Conservation (phyloP, 495 filamentous ascomycete genomes). For the Neurospora sp. region DNA sequence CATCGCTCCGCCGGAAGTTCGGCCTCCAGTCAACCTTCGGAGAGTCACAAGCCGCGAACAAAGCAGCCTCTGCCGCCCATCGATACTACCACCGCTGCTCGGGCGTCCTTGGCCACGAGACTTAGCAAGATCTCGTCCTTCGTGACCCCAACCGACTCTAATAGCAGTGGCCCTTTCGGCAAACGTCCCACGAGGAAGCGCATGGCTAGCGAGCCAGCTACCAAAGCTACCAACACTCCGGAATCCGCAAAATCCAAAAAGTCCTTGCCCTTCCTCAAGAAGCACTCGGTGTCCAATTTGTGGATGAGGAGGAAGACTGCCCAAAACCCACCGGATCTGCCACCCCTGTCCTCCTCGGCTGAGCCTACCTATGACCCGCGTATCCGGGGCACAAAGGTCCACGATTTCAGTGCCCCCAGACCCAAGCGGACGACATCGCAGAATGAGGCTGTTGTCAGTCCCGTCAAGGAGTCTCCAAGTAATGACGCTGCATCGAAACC, state of each 20-base stretch:
- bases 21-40: slow-evolving; percentile 4
- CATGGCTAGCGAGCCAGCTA: slow-evolving; percentile 25
- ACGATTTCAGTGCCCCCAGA: slow-evolving; percentile 83
- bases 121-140: slow-evolving; percentile 29
- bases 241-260: slow-evolving; percentile 43
- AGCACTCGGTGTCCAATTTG: slow-evolving; percentile 39
- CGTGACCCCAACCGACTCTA: slow-evolving; percentile 26
- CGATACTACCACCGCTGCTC: slow-evolving; percentile 13
- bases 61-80: slow-evolving; percentile 21
- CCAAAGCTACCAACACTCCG: slow-evolving; percentile 49
- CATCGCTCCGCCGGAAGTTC: slow-evolving; percentile 17
- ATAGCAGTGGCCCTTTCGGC: slow-evolving; percentile 7
- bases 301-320: slow-evolving; percentile 30
- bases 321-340: slow-evolving; percentile 34
- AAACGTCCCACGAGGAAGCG: slow-evolving; percentile 26
- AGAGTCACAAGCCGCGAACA: slow-evolving; percentile 15
- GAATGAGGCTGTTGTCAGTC: slow-evolving; percentile 5
- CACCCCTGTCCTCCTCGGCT: slow-evolving; percentile 38
- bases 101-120: slow-evolving; percentile 15
- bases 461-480: neutral
- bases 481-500: neutral
- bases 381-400: slow-evolving; percentile 73
- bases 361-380: slow-evolving; percentile 59
- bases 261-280: slow-evolving; percentile 41
- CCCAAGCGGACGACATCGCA: slow-evolving; percentile 41